Base-by-base conservation (phyloP, 768 basidiomycete species). In the Dendrothele bispora region DNA sequence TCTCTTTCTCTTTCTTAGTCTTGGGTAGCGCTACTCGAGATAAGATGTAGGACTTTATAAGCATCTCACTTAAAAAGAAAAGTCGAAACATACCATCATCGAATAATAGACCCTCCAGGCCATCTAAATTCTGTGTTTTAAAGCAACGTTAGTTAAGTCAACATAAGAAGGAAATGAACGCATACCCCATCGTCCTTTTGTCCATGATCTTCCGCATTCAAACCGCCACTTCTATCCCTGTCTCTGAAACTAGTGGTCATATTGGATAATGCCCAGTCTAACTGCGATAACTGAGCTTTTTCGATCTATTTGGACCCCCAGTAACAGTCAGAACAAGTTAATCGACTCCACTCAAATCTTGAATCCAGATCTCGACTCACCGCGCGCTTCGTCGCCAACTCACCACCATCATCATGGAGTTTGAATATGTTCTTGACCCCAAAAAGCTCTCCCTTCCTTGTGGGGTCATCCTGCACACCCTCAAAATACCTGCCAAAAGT, bases 351-450 rank as follows among this genome's bases (percentile, higher is more conserved):
- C n/a, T n/a, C n/a, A n/a, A n/a, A n/a, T n/a, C n/a, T n/a, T n/a
- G n/a, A n/a, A n/a, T n/a, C n/a, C n/a, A n/a, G n/a, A n/a, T n/a
- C n/a, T 61, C 11, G 17, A 62, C 79, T 49, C 68, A 90, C 90
- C 49, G 82, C 77, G 63, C 78, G 75, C 64, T 91, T 89, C 0
- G 88, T 92, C 29, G 86, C 78, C 7, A 85, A 69, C 14, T 74
- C 81, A 50, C 74, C 71, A 57, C 89, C 87, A 51, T 88, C 82
- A n/a, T n/a, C n/a, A n/a, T n/a, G n/a, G 24, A 93, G 70, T 53
- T 73, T 80, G 68, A 95, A 93, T 28, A 95, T 89, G 55, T 95
- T 95, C 59, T 84, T 81, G 39, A 88, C 71, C 3, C 92, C 92
- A 55, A 91, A 95, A 2, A 94, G 75, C 57, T 94, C 91, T 25